These are phyloP conservation scores for Citrus australasica DNA, from an alignment of 345 rosid genomes.

Conservation along the genomic window DNA sequence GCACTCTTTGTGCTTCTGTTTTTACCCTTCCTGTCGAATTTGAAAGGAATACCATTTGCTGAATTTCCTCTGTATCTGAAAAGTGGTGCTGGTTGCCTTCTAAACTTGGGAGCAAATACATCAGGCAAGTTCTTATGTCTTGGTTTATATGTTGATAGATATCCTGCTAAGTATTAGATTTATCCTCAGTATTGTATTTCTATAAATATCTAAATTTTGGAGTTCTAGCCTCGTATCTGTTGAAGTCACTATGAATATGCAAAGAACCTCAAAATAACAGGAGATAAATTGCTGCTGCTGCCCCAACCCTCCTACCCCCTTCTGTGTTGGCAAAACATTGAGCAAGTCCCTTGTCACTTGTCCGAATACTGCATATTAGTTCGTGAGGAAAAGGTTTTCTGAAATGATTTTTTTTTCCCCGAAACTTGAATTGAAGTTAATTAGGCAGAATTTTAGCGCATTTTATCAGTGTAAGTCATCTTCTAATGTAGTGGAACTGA, in stretches of 20 bases:
- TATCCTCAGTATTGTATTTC: background rate
- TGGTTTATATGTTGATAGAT: background rate
- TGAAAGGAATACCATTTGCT: constrained; percentile 74
- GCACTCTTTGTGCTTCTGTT: constrained; percentile 80
- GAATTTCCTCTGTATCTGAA: constrained; percentile 64
- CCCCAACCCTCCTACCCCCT: no score
- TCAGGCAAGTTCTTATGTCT: constrained; percentile 44
- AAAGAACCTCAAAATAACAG: background rate
- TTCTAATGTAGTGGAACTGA: background rate
- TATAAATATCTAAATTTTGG: background rate
- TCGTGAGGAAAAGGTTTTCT: no score
- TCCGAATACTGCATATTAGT: background rate
- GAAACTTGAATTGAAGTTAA: no score
- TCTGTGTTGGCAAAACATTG: no score
- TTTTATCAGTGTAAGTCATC: background rate
- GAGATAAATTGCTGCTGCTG: background rate
- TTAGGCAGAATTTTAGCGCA: background rate
- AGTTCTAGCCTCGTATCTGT: background rate
- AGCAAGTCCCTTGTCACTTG: background rate
- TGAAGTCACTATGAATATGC: background rate
- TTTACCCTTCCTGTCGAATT: constrained; percentile 71
- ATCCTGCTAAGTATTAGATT: background rate
- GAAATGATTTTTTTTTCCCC: no score
- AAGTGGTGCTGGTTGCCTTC: constrained; percentile 82
- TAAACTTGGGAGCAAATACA: constrained; percentile 49